Percentiles rank a stretch among this genome's conserved stretches.
Conservation (phyloP, 768 basidiomycete genomes). For the Suillus americanus region DNA sequence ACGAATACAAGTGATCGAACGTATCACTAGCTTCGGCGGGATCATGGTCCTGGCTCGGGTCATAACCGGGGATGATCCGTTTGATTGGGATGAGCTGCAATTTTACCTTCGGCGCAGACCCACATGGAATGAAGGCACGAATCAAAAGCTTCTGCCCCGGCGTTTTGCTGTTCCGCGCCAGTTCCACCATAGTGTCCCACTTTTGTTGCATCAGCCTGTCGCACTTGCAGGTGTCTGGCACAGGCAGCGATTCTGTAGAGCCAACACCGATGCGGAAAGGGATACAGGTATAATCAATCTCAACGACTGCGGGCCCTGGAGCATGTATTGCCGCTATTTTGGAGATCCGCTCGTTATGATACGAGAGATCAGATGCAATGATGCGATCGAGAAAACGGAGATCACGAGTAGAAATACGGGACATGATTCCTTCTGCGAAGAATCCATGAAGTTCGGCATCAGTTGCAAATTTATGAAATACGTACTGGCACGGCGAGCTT, state of each 20-base stretch:
- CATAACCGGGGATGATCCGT: constrained; percentile 14
- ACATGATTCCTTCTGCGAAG: constrained; percentile 20
- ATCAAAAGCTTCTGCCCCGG: constrained; percentile 22
- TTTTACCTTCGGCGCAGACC: constrained; percentile 23
- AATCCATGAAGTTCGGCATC: not conserved
- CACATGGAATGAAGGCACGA: constrained; percentile 28
- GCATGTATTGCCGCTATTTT: constrained; percentile 3
- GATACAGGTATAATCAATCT: constrained; percentile 24
- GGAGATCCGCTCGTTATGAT: constrained; percentile 19
- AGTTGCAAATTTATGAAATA: not conserved
- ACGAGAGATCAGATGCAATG: constrained; percentile 19
- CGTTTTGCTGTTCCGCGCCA: constrained; percentile 22
- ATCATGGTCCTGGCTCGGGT: constrained; percentile 16
- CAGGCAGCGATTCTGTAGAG: constrained; percentile 8
- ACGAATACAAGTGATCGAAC: constrained; percentile 27
- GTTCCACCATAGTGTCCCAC: constrained; percentile 27
- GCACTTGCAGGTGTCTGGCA: constrained; percentile 22
- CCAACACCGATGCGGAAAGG: constrained; percentile 20
- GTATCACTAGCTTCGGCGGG: constrained; percentile 18
- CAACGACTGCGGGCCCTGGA: constrained; percentile 21
- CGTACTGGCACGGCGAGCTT: constrained; percentile 26
- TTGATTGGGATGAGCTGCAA: constrained; percentile 25
- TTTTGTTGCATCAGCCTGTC: constrained; percentile 22
- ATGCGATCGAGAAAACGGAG: constrained; percentile 25
- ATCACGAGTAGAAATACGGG: constrained; percentile 21